Base-by-base conservation (phyloP, 2,329 filamentous ascomycete genomes). In the Intubia oerlemansii region DNA sequence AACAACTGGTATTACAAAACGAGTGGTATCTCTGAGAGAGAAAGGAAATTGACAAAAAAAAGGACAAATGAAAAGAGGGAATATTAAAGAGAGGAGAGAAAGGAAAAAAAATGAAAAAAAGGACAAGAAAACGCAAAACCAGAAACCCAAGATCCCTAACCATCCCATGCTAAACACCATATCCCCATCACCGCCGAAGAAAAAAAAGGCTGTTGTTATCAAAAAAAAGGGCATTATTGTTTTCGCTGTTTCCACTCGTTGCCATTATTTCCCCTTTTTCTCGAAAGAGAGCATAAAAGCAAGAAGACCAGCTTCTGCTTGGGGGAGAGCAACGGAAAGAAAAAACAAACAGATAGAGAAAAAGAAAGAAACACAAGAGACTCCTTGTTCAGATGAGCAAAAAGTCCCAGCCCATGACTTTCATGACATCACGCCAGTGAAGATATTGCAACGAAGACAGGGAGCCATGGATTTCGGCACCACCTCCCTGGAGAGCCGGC, bases 341-440 rank as follows among this genome's bases (percentile, higher is more conserved):
- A 35, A 34, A 13, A 13, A 30, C 4, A 10, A 33, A 43, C 40
- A 38, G 34, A 41, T 39, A 16, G 7, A 39, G 32, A 33, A 36
- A 39, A 37, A 34, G 33, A 31, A n/a, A 28, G 38, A 30, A 37
- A 29, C 36, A 35, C 12, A 17, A 37, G n/a, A n/a, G n/a, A n/a
- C n/a, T n/a, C n/a, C n/a, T n/a, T n/a, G n/a, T n/a, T 41, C 39
- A 92, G 53, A 93, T 84, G 50, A 93, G 66, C 50, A 93, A 62
- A 56, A 81, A 88, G 49, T 91, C 80, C 84, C 81, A 92, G 41
- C 70, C 70, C 57, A 85, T 88, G 55, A 74, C 68, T 54, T 68
- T 69, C 82, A 93, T 92, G 47, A 85, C 68, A 54, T 91, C 79
- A 56, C 85, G 66, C 85, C 85, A 95, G 70, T 84, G 82, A 52